phyloP scores from a whole-genome alignment of 1,284 basidiomycete species.

The Inonotus hispidus region DNA sequence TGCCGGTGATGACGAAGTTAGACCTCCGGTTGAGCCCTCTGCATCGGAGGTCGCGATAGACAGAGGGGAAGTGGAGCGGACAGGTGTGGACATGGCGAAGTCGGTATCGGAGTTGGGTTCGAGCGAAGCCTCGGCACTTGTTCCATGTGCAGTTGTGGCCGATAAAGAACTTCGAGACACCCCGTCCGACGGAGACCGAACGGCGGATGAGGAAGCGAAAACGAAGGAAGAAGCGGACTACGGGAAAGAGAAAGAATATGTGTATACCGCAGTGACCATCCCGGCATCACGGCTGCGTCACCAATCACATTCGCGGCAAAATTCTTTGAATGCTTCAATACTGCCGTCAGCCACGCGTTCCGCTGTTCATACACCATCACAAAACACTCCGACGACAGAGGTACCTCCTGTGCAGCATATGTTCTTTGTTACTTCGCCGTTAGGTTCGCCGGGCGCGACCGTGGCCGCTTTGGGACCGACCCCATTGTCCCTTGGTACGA shows the following conservation, averaged over 20 bases:
- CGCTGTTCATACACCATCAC: neutral
- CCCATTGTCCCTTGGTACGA: neutral
- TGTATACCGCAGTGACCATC: constrained; percentile 30
- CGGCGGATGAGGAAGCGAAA: constrained; percentile 2
- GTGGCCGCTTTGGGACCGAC: neutral
- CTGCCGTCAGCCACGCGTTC: neutral
- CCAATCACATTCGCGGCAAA: constrained; percentile 16
- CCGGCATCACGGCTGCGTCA: constrained; percentile 28
- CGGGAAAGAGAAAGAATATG: constrained; percentile 16
- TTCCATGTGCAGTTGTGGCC: no score
- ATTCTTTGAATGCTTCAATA: neutral
- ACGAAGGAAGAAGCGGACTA: neutral
- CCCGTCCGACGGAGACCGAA: neutral
- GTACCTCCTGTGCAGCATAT: neutral
- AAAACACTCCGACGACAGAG: neutral
- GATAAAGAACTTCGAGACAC: constrained; percentile 12
- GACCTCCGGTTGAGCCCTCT: neutral
- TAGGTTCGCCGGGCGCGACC: neutral
- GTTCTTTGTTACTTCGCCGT: neutral
- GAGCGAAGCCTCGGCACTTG: no score
- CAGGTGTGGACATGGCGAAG: neutral
- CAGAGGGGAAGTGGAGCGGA: constrained; percentile 20
- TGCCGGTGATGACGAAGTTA: constrained; percentile 31
- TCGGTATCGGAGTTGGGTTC: constrained; percentile 19
- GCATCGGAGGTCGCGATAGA: neutral